Evolutionary conservation across 805 yeast species (phyloP), one percentile per base, ranked within the genome.

Genomic region (Suhomyces tanzawaensis): DNA sequence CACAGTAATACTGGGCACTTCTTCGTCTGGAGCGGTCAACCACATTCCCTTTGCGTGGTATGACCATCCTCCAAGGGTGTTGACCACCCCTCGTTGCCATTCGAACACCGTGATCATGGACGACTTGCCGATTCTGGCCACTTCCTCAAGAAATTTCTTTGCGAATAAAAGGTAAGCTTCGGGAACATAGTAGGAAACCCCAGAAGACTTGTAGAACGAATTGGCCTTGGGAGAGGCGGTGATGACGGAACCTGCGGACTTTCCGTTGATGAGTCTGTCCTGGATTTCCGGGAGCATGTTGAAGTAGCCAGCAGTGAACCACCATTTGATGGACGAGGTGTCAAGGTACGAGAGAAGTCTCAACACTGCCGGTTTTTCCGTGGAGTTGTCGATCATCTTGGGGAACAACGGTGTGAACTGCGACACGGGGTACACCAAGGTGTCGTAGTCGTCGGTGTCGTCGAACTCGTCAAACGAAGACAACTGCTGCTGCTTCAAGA

Each of bases 11-110:
- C 82, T 72, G 1, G 97, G 96, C 9, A 56, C 53, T 0, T 49
- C 45, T 32, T 79, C 83, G 2, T 63, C 70, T 0, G 88, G 84
- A 9, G 69, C 66, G 7, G 77, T 69, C 0, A 86, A 63, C 98
- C 98, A 93, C 4, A 91, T 65, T 1, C 99, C 99, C 57, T 93
- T 93, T 11, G 99, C 98, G 56, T 93, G 99, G 59, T 93, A 93
- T 0, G 97, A 86, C 98, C 99, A 91, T 1, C 99, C 99, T 19
- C 70, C 74, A 0, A 81, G 75, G 6, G 84, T 76, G 54, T 88
- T 87, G 3, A 88, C 95, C 3, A 79, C 67, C 1, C 99, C 99
- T 34, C 76, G 79, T 52, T 77, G 74, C 99, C 99, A 93, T 60
- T 91, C 98, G 39, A 71, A 71, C 25, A 93, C 64, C 14, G 64